Base-by-base conservation (phyloP, 2,329 filamentous ascomycete genomes). In the Colletotrichum aenigma region DNA sequence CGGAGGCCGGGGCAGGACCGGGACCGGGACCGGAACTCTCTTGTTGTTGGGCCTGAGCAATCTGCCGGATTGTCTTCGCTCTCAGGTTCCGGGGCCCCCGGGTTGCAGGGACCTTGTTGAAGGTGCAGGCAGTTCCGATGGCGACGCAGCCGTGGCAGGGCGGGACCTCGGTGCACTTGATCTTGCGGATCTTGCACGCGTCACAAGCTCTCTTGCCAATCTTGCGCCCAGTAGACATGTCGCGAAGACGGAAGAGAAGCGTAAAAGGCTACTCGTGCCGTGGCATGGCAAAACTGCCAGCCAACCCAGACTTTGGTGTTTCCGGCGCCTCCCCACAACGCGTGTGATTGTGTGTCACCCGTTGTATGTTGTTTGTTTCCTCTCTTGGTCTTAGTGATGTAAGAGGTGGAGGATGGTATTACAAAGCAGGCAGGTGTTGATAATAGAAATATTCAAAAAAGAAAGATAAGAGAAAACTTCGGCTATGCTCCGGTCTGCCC, bases 161-260 rank as follows among this genome's bases (percentile, higher is more conserved):
- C 26, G 86, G 82, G 3, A 82, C 81, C 65, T 88, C 88, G 16
- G 85, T 86, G 79, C 88, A 90, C 62, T 86, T 85, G 74, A 90
- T 86, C 81, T 90, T 90, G 70, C 88, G 85, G 56, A 90, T 85
- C 81, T 88, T 89, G 82, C 88, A 90, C 24, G 85, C 87, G 76
- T 90, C 88, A 79, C 88, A 89, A 13, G 88, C 87, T 34, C 87
- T 79, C 74, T 85, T 86, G 58, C 80, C 82, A 34, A 84, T 82
- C 76, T 82, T 84, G 69, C 81, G 78, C 58, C 78, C 69, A 55
- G 76, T 43, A 38, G 76, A 77, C 76, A 77, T 77, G 75, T 77
- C 70, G 73, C 43, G 52, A 74, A 71, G 58, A 71, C 48, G 71
- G 66, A 67, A 55, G 64, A 61, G 70, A 58, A 58, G 71, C 62